Base-by-base conservation (phyloP, 768 basidiomycete genomes). In the Boletus tomentosulus region DNA sequence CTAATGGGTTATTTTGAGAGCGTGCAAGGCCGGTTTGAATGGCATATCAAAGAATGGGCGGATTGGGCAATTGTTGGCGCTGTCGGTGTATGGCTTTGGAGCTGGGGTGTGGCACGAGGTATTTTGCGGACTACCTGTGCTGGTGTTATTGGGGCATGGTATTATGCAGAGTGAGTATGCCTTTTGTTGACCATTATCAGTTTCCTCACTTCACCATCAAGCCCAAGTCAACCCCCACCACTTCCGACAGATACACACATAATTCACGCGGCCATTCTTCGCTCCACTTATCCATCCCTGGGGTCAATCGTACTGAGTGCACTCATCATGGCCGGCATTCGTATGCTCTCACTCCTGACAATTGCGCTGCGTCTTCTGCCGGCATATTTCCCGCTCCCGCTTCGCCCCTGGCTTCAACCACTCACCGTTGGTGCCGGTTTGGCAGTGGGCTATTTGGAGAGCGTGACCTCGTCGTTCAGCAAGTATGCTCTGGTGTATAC, bases 71-170 rank as follows among this genome's bases (percentile, higher is more conserved):
- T 85, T 27, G 68, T 77, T n/a, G 71, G 73, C 3, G 73, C 79
- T 1, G 66, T 79, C 5, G 66, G 70, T 2, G 67, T 83, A 0
- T 87, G 85, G 83, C 67, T 85, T n/a, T 87, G 86, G 86, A 84
- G 79, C 19, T 85, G 86, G 81, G 81, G 79, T 10, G 86, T 97
- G 6, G 83, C 89, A 19, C 78, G 92, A 38, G 93, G 93, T 2
- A 66, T 91, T 2, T 71, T 93, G 42, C 76, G 91, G 7, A 89
- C 87, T 50, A 81, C 85, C 3, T 82, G 85, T 53, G 86, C 92
- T 0, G 87, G 86, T 30, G 89, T 94, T 4, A 81, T 98, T 33
- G 94, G 92, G 2, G 85, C 87, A 43, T 98, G 94, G 94, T 97
- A 96, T 66, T 96, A 92, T 71, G 67, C 80, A 28, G 76, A 83